Evolutionary conservation across 2,329 filamentous ascomycete species (phyloP), one percentile per base, ranked within the genome.

Genomic region (Cyphellophora attinorum): DNA sequence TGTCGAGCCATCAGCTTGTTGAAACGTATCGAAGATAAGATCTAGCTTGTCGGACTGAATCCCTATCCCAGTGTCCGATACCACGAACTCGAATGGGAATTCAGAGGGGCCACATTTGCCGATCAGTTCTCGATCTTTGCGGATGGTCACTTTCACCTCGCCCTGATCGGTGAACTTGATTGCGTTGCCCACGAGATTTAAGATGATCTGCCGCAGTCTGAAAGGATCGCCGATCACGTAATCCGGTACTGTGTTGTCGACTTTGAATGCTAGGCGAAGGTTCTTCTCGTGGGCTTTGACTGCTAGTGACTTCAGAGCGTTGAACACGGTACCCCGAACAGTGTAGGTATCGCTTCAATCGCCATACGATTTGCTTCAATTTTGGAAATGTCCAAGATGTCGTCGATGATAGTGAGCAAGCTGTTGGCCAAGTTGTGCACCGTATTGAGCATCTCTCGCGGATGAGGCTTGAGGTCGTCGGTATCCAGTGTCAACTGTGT

Each of bases 161-260:
- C 91, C 91, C 51, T 93, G 81, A 59, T 96, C 89, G 3, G 91
- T 96, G 59, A 98, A 98, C 57, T 98, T 98, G 69, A 98, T 95
- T 36, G 91, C 89, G 53, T 98, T 98, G 54, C 91, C 91, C 35
- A 96, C 89, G 37, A 98, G 68, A 61, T 98, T 98, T 38, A 96
- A 73, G 43, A 96, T 95, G 50, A 98, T 93, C 61, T 98, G 91
- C 44, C 89, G 79, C 37, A 96, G 67, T 60, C 91, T 81, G 80
- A 95, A 96, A 1, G 88, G 93, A 57, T 98, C 91, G 42, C 91
- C 91, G 43, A 95, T 80, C 27, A 96, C 86, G 56, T 93, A 88
- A 57, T 96, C 89, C 3, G 89, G 89, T 27, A 96, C 85, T 3
- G 84, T 85, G 57, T 81, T 88, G 58, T 94, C 88, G 35, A 96